phyloP scores from a whole-genome alignment of 305 asterid genomes.

The Ilex paraguariensis region DNA sequence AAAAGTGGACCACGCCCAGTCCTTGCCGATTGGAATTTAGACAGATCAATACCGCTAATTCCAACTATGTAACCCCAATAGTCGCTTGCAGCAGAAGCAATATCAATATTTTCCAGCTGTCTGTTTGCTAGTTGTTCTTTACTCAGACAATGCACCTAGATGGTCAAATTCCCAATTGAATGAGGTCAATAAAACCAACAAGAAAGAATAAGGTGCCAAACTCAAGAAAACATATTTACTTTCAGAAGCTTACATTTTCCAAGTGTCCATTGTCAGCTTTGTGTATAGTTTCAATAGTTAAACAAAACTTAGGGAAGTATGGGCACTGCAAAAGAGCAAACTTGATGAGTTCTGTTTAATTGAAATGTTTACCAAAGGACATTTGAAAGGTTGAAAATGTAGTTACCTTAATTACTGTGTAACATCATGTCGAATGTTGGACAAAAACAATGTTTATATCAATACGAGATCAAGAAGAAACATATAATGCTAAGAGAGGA shows the following conservation, averaged over 20 bases:
- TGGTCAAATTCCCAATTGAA: slow-evolving; percentile 3
- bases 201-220: neutral
- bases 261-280: slow-evolving; percentile 58
- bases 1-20: slow-evolving; percentile 77
- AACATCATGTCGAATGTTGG: slow-evolving; percentile 16
- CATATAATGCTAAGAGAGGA: slow-evolving; percentile 2
- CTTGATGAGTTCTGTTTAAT: neutral
- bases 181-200: neutral
- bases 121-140: slow-evolving; percentile 57
- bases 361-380: neutral
- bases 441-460: slow-evolving; percentile 19
- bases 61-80: slow-evolving; percentile 89
- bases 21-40: slow-evolving; percentile 59
- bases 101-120: slow-evolving; percentile 68
- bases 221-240: neutral
- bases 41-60: slow-evolving; percentile 44
- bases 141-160: slow-evolving; percentile 67
- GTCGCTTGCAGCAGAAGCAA: slow-evolving; percentile 57
- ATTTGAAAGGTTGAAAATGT: neutral
- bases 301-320: slow-evolving; percentile 63
- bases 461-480: slow-evolving; percentile 5
- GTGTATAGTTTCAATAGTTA: slow-evolving; percentile 74
- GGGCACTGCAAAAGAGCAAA: slow-evolving; percentile 57
- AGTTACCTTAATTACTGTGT: slow-evolving; percentile 75
- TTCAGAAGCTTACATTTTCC: slow-evolving; percentile 54